Evolutionary conservation across 140 eudicot species (phyloP).

Genomic region (Ambrosia hybrid): DNA sequence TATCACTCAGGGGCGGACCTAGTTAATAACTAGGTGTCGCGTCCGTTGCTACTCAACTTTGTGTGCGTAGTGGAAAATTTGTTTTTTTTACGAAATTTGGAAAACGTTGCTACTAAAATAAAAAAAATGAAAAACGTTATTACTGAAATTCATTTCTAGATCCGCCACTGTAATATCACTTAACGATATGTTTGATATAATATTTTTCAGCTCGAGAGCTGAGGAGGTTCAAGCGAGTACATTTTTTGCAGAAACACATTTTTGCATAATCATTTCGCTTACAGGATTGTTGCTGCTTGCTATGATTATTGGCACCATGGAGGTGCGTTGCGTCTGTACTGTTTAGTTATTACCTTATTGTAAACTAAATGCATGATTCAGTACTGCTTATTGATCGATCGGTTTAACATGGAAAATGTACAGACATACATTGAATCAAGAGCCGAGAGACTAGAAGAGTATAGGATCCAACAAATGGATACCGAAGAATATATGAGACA

Average conservation of each 20-base stretch:
- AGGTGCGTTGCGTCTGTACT: conserved; percentile 37
- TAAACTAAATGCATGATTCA: neutral
- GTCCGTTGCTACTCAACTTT: too few species aligned
- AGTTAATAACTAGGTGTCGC: too few species aligned
- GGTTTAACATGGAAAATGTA: neutral
- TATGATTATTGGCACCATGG: conserved; percentile 86
- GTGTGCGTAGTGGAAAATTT: too few species aligned
- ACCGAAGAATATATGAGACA: conserved; percentile 88
- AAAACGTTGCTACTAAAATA: too few species aligned
- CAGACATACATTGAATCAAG: conserved; percentile 83
- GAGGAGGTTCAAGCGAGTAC: conserved; percentile 64
- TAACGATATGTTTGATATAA: neutral
- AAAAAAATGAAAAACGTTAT: too few species aligned
- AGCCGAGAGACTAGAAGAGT: conserved; percentile 68
- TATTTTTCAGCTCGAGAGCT: conserved; percentile 58
- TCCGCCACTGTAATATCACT: too few species aligned
- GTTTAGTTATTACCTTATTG: conserved; percentile 2
- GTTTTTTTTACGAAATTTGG: too few species aligned
- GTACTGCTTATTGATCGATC: neutral
- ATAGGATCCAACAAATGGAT: conserved; percentile 74
- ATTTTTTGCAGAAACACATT: conserved; percentile 60
- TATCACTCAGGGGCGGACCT: neutral
- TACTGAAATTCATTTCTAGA: too few species aligned
- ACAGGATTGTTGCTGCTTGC: conserved; percentile 77
- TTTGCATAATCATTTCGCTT: conserved; percentile 61